Conservation (phyloP, 2,329 filamentous ascomycete genomes). For the Catunica adiposa region DNA sequence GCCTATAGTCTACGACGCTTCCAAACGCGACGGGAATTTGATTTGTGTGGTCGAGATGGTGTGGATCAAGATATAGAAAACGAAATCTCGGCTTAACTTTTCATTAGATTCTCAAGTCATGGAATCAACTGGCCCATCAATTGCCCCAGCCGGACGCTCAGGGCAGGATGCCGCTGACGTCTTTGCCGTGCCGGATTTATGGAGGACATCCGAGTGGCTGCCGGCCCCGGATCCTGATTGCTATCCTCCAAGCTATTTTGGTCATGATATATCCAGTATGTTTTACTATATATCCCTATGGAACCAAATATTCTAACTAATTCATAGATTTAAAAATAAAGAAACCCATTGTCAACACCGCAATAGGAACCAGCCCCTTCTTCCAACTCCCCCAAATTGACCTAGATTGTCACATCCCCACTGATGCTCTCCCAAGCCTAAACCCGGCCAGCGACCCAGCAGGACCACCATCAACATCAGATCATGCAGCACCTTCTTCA, state of each 20-base stretch:
- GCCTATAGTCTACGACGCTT: no score
- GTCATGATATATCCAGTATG: conserved; percentile 20
- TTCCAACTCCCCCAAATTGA: conserved; percentile 14
- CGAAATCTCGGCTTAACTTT: neutral
- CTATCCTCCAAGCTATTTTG: conserved; percentile 27
- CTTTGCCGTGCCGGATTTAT: conserved; percentile 48
- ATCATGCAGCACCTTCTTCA: neutral
- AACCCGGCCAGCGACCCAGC: neutral
- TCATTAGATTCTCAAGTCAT: neutral
- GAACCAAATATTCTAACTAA: conserved; percentile 17
- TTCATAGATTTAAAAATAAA: conserved; percentile 2
- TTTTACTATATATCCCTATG: neutral
- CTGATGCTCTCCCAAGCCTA: neutral
- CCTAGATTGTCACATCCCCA: neutral
- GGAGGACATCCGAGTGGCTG: conserved; percentile 36
- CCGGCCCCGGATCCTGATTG: conserved; percentile 18
- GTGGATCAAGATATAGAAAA: no score
- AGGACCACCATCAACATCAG: neutral
- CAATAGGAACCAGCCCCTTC: conserved; percentile 10
- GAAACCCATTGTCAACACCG: conserved; percentile 4
- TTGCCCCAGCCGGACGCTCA: neutral
- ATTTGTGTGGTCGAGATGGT: neutral
- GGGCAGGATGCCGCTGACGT: conserved; percentile 30
- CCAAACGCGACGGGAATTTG: neutral
- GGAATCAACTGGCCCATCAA: neutral